phyloP scores from a whole-genome alignment of 495 filamentous ascomycete genomes.

The Aspergillus haitiensis region DNA sequence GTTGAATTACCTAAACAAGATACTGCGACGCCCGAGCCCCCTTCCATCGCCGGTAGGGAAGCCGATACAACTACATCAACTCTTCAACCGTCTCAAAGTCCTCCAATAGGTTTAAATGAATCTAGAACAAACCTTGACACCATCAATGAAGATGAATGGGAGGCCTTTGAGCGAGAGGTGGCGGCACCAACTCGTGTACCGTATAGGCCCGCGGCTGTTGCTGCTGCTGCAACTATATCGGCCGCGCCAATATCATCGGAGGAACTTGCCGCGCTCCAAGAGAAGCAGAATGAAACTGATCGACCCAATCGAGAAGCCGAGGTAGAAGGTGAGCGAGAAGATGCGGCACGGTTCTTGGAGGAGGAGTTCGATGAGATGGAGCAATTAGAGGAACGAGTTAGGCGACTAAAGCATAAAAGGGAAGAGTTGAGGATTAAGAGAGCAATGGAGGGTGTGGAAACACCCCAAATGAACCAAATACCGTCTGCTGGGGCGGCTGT shows the following conservation, averaged over 20 bases:
- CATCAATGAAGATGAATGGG: constrained; percentile 85
- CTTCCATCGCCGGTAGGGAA: constrained; percentile 22
- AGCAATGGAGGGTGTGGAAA: constrained; percentile 40
- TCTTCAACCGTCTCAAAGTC: constrained; percentile 19
- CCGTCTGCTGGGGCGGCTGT: constrained; percentile 5
- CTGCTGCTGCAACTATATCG: constrained; percentile 59
- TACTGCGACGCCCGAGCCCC: constrained; percentile 30
- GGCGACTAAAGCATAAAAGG: constrained; percentile 69
- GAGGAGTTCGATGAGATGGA: constrained; percentile 97
- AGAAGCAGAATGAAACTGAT: constrained; percentile 55
- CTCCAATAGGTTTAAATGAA: constrained; percentile 19
- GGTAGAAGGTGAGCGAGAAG: constrained; percentile 80
- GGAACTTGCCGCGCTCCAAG: constrained; percentile 66
- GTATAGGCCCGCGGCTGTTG: constrained; percentile 35
- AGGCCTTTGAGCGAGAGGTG: constrained; percentile 86
- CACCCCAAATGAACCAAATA: constrained; percentile 24
- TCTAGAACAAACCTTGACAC: constrained; percentile 22
- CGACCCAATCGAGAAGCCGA: constrained; percentile 54
- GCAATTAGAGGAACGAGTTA: constrained; percentile 76
- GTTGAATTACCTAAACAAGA: constrained; percentile 38
- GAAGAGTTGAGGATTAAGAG: constrained; percentile 56
- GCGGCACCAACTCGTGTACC: constrained; percentile 51
- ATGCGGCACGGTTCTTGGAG: constrained; percentile 75
- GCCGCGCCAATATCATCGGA: constrained; percentile 67
- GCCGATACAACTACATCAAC: constrained; percentile 19